Base-by-base conservation (phyloP, 148 eudicot species). In the Dysphania ambrosioides region DNA sequence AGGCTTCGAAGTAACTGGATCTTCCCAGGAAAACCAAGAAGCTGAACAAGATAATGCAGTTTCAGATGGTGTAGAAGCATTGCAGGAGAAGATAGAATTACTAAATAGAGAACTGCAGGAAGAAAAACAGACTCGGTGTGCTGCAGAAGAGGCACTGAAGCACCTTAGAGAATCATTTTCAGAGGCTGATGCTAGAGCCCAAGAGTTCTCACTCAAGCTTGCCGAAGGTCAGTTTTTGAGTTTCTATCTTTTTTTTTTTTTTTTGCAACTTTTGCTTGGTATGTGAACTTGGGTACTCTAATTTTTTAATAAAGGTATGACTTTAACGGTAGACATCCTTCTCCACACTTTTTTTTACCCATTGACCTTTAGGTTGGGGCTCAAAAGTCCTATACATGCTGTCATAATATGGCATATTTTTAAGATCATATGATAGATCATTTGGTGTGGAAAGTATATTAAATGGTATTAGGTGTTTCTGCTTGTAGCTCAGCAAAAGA, bases 101-200 rank as follows among this genome's bases (percentile, higher is more conserved):
- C 75, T 96, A 81, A 88, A 66, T 70, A 86, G 75, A 61, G 91
- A 96, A 72, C 85, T 96, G 77, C 40, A 77, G 66, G 91, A 78
- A 76, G 97, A 96, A 81, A 96, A 82, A 60, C 94, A 89, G 85
- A 92, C 97, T 41, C 87, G 97, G 55, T 63, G 70, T 87, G 99
- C 99, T 69, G 97, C 99, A 11, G 99, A 96, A 83, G 80, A 83
- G 78, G 99, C 99, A 41, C 69, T 96, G 40, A 80, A 90, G 80
- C 94, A 92, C 83, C 87, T 96, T 64, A 83, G 88, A 72, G 84
- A 85, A 74, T 85, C 80, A 36, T 87, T 83, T 80, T 76, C 81
- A 12, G 99, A 96, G 73, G 97, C 97, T 64, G 99, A 96, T 87
- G 80, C 83, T 51, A 93, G 82, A 81, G 89, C 95, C 32, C 94